A percentile compares a stretch with the other conserved stretches of the same genome.
phyloP scores from a whole-genome alignment of 2,329 filamentous ascomycete species.

The Orbilia brochopaga region DNA sequence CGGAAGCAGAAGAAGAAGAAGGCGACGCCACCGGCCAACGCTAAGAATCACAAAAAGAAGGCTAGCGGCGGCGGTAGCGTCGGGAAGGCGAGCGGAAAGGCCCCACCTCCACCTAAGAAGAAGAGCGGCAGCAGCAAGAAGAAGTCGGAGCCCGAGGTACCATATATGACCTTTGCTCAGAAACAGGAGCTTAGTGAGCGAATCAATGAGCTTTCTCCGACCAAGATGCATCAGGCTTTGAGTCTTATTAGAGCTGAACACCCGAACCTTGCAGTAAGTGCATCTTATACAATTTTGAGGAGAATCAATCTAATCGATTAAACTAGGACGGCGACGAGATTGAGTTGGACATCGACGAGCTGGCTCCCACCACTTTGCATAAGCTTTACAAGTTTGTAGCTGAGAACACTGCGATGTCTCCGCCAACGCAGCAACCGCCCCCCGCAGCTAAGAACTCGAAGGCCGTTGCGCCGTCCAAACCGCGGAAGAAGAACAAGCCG shows the following conservation, averaged over 20 bases:
- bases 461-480: slow-evolving; percentile 61
- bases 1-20: slow-evolving; percentile 68
- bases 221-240: slow-evolving; percentile 79
- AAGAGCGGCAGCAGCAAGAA: slow-evolving; percentile 57
- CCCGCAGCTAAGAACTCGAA: slow-evolving; percentile 58
- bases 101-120: slow-evolving; percentile 56
- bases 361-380: slow-evolving; percentile 64
- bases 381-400: slow-evolving; percentile 65
- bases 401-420: slow-evolving; percentile 58
- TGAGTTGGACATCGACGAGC: slow-evolving; percentile 67
- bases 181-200: slow-evolving; percentile 90
- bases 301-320: neutral
- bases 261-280: slow-evolving; percentile 65
- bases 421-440: slow-evolving; percentile 10
- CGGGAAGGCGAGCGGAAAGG: slow-evolving; percentile 60
- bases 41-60: slow-evolving; percentile 59
- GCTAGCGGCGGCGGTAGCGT: slow-evolving; percentile 53
- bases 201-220: slow-evolving; percentile 78
- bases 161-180: slow-evolving; percentile 73
- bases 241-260: slow-evolving; percentile 87
- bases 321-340: slow-evolving; percentile 65
- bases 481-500: slow-evolving; percentile 74
- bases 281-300: neutral
- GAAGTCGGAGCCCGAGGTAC: slow-evolving; percentile 59
- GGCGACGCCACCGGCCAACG: slow-evolving; percentile 62